Evolutionary conservation across 2,329 filamentous ascomycete species (phyloP).

Genomic region (Fusarium sp.): DNA sequence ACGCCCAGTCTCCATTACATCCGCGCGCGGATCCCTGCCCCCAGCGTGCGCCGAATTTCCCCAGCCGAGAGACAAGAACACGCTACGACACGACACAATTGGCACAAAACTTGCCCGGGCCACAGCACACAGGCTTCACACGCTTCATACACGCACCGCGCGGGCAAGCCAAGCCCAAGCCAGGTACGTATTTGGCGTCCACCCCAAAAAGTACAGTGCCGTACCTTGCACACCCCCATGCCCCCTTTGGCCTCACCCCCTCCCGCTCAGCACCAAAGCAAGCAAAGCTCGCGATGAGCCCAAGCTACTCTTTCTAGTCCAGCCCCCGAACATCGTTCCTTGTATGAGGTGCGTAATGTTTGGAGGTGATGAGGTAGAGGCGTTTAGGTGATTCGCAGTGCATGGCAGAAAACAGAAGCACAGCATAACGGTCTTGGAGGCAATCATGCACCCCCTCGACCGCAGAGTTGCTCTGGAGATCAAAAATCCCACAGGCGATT

Average conservation of each 20-base stretch:
- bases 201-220: slow-evolving; percentile 2
- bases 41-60: slow-evolving; percentile 39
- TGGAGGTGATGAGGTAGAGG: slow-evolving; percentile 32
- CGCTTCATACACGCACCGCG: slow-evolving; percentile 11
- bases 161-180: background rate
- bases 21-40: slow-evolving; percentile 44
- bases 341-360: slow-evolving; percentile 30
- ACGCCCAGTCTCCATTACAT: slow-evolving; percentile 31
- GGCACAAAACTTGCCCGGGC: slow-evolving; percentile 40
- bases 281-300: slow-evolving; percentile 19
- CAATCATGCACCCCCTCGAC: background rate
- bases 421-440: background rate
- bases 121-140: slow-evolving; percentile 37
- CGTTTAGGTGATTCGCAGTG: background rate
- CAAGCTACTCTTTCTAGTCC: slow-evolving; percentile 29
- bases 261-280: slow-evolving; percentile 24
- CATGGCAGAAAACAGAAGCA: background rate
- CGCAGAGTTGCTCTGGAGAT: slow-evolving; percentile 1
- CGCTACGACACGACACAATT: slow-evolving; percentile 47
- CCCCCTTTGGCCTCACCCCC: slow-evolving; percentile 29
- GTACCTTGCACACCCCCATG: slow-evolving; percentile 42
- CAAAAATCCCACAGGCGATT: background rate
- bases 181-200: slow-evolving; percentile 31
- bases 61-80: slow-evolving; percentile 44
- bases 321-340: slow-evolving; percentile 37